Percentiles rank a stretch among this genome's conserved stretches.
Evolutionary conservation across 352 stramenopile genomes (phyloP).

Genomic region (Globisporangium middletonii): DNA sequence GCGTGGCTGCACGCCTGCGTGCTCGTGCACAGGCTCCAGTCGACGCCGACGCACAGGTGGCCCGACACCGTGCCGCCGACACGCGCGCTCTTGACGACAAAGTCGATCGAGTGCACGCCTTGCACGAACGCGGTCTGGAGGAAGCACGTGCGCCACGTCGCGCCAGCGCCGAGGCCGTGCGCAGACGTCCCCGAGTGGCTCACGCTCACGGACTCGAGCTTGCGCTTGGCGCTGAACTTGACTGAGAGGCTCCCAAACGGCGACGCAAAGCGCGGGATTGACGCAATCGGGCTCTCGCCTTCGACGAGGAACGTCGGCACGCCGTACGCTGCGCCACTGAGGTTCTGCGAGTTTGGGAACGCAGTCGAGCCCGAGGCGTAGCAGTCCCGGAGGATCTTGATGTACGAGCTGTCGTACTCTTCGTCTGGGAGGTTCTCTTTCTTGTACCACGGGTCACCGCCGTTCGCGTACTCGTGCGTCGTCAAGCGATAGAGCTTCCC

Average conservation of each 20-base stretch:
- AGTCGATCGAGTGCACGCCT: conserved; percentile 74
- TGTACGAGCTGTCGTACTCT: conserved; percentile 82
- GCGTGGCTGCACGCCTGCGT: neutral
- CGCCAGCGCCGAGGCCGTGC: conserved; percentile 41
- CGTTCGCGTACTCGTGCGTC: conserved; percentile 84
- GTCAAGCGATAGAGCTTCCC: conserved; percentile 85
- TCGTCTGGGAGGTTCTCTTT: conserved; percentile 85
- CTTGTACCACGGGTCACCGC: conserved; percentile 87
- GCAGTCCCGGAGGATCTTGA: conserved; percentile 83
- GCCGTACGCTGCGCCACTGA: conserved; percentile 77
- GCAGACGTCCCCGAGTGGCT: conserved; percentile 71
- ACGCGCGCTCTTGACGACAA: conserved; percentile 66
- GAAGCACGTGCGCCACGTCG: conserved; percentile 62
- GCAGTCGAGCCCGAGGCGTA: conserved; percentile 78
- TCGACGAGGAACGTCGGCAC: conserved; percentile 83
- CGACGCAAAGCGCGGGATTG: conserved; percentile 52
- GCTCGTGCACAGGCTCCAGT: conserved; percentile 32
- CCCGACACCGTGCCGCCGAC: conserved; percentile 54
- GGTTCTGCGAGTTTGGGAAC: conserved; percentile 84
- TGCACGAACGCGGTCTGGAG: conserved; percentile 53
- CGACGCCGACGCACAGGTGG: conserved; percentile 71
- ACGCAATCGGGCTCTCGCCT: conserved; percentile 62
- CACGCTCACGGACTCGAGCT: conserved; percentile 47
- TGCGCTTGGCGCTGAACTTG: conserved; percentile 64
- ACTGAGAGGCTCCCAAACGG: conserved; percentile 46